Percentiles rank a stretch among this genome's conserved stretches.
phyloP scores from a whole-genome alignment of 202 grass and related monocot species.

The Setaria italica region DNA sequence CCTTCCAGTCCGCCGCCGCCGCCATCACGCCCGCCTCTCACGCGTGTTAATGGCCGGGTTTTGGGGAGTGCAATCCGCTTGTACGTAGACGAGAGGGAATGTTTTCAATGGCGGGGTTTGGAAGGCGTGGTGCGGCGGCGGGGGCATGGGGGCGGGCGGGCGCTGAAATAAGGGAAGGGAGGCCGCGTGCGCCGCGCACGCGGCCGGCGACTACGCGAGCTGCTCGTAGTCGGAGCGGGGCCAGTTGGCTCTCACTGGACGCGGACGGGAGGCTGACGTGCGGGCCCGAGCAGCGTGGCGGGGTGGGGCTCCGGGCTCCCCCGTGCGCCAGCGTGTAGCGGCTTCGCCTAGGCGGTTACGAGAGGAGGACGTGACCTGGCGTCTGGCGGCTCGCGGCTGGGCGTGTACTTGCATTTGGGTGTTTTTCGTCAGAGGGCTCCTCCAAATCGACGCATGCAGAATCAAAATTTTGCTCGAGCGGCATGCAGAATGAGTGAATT shows the following conservation, averaged over 20 bases:
- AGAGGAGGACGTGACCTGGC: background rate
- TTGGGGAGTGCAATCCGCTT: background rate
- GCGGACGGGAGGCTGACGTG: background rate
- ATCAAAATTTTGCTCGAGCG: background rate
- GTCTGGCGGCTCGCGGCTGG: background rate
- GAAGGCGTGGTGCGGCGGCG: constrained; percentile 1
- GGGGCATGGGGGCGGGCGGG: background rate
- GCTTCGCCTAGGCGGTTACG: background rate
- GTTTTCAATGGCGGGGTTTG: background rate
- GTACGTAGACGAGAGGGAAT: background rate
- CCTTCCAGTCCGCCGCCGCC: constrained; percentile 30
- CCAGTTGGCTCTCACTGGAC: background rate
- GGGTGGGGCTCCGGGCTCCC: background rate
- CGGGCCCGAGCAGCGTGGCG: background rate
- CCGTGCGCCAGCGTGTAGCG: no score
- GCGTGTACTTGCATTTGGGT: background rate
- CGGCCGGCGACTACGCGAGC: constrained; percentile 28
- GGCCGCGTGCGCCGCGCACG: background rate
- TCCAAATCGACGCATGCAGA: background rate
- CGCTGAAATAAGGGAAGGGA: constrained; percentile 6
- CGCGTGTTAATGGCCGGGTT: background rate
- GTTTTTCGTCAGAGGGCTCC: background rate
- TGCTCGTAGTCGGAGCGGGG: background rate
- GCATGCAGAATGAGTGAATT: background rate
- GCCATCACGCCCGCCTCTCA: constrained; percentile 33